Evolutionary conservation across 805 yeast genomes (phyloP), one percentile per base, ranked within the genome.

Genomic region (Candida stauntonica): DNA sequence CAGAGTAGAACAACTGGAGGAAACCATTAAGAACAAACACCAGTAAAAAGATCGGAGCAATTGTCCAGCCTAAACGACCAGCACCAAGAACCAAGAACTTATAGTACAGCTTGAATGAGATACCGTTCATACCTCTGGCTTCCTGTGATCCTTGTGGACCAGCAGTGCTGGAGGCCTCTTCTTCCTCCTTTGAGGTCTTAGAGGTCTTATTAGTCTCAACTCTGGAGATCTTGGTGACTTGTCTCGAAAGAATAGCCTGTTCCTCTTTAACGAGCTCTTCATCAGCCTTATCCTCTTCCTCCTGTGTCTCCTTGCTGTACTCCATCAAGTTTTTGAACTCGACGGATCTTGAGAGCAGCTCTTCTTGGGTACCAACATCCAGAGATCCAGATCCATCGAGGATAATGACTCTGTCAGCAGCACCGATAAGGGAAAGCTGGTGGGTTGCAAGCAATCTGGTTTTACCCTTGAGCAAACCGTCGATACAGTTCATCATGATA

Each of bases 371-470:
- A 12, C 89, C 96, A 26, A 75, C 59, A 31, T 72, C 75, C 21
- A 82, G 62, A 1, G 86, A 79, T 37, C 81, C 84, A 15, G 82
- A 77, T 16, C 60, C 55, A 50, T 78, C 75, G 48, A 87, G 60
- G 44, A 81, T 84, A 11, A 87, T 68, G 23, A 87, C 64, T 33
- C 81, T 68, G 55, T 81, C 86, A 14, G 94, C 93, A 39, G 70
- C 62, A 16, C 75, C 75, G 44, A 86, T 73, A 43, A 86, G 65
- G 5, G 86, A 75, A 35, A 87, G 64, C 57, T 87, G 95, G 58
- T 86, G 96, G 0, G 96, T 87, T 2, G 94, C 94, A 51, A 86
- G 66, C 9, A 87, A 52, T 50, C 93, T 70, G 0, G 96, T 87
- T 51, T 72, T 76, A 15, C 61, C 59, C 29, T 63, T 61, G 42